phyloP scores from a whole-genome alignment of 2,329 filamentous ascomycete genomes.

The Diaporthe eres region DNA sequence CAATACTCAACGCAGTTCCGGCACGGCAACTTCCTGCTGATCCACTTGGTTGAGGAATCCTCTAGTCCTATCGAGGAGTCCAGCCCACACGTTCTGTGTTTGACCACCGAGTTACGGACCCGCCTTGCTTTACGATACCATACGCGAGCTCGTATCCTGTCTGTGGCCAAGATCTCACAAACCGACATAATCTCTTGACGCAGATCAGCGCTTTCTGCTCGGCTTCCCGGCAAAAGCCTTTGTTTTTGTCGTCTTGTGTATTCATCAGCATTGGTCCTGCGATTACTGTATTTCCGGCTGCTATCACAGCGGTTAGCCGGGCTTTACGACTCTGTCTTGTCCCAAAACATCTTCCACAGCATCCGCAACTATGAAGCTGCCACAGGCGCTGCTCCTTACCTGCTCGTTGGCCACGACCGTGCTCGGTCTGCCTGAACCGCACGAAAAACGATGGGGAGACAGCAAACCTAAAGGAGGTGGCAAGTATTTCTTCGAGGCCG shows the following conservation, averaged over 20 bases:
- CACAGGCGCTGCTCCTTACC: conserved; percentile 29
- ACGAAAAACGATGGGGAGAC: neutral
- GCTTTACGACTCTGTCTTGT: neutral
- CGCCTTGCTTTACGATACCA: neutral
- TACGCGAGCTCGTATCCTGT: conserved; percentile 8
- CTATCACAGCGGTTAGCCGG: neutral
- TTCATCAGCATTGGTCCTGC: neutral
- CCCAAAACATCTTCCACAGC: neutral
- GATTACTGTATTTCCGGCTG: neutral
- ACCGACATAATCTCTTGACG: neutral
- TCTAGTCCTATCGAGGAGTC: conserved; percentile 3
- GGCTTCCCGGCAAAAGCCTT: neutral
- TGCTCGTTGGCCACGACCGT: conserved; percentile 30
- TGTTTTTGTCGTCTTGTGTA: neutral
- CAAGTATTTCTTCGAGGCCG: conserved; percentile 79
- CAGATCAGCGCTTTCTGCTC: neutral
- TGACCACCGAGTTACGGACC: conserved; percentile 7
- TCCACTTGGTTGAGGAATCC: neutral
- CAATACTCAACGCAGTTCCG: neutral
- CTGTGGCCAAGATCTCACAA: neutral
- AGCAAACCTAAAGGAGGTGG: conserved; percentile 47
- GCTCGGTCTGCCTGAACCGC: conserved; percentile 24
- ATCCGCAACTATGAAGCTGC: conserved; percentile 32
- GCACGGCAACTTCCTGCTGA: conserved; percentile 7
- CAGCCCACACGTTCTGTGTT: neutral